Conservation (phyloP, 768 basidiomycete genomes). For the Jaapia argillacea region DNA sequence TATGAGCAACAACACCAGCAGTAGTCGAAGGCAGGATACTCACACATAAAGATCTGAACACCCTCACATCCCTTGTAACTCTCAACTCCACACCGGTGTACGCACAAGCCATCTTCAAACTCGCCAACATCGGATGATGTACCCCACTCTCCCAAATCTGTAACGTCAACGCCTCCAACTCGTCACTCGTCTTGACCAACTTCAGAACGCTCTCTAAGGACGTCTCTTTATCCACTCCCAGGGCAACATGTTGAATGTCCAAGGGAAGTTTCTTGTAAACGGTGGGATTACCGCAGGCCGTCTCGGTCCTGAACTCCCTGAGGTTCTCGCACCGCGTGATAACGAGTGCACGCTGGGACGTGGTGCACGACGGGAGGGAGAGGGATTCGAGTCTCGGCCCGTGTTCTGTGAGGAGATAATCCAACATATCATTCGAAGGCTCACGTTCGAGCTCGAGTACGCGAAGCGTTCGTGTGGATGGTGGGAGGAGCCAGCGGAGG, state of each 20-base stretch:
- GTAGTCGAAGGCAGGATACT: constrained; percentile 13
- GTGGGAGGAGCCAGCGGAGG: constrained; percentile 59
- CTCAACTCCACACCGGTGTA: constrained; percentile 46
- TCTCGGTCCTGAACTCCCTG: constrained; percentile 47
- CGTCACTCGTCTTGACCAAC: constrained; percentile 33
- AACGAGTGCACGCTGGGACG: constrained; percentile 34
- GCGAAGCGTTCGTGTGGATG: constrained; percentile 38
- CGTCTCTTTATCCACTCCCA: constrained; percentile 50
- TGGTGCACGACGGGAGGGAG: constrained; percentile 43
- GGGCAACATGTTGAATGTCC: constrained; percentile 44
- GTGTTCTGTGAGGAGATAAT: constrained; percentile 42
- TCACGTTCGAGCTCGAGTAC: constrained; percentile 52
- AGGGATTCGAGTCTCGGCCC: constrained; percentile 41
- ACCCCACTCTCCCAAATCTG: constrained; percentile 45
- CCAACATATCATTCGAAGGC: constrained; percentile 42
- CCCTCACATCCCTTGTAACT: constrained; percentile 38
- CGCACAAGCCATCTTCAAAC: constrained; percentile 56
- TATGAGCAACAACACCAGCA: constrained; percentile 7
- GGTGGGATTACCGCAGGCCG: constrained; percentile 31
- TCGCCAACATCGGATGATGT: constrained; percentile 32
- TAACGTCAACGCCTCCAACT: constrained; percentile 39
- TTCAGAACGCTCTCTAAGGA: constrained; percentile 45
- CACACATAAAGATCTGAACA: constrained; percentile 43
- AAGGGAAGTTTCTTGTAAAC: constrained; percentile 39
- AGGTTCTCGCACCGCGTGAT: constrained; percentile 40